Base-by-base conservation (phyloP, 805 yeast species). In the Candida silvicultrix region DNA sequence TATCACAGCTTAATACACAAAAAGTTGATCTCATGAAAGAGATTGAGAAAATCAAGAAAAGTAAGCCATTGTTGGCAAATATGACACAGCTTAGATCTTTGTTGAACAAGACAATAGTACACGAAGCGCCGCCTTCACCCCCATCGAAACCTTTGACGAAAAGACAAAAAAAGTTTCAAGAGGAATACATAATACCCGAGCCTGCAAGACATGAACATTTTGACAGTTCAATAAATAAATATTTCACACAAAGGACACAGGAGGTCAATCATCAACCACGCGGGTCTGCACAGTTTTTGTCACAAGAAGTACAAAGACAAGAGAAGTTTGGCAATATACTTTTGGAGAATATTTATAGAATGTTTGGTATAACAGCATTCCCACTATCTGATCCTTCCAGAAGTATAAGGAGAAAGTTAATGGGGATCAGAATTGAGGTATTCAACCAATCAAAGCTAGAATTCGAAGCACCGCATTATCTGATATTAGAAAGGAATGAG, bases 401-500 rank as follows among this genome's bases (percentile, higher is more conserved):
- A 10, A 40, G 45, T 31, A 31, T 54, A 2, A 42, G 46, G 10
- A 47, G 50, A 38, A 52, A 54, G 19, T 57, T 68, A 53, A 16
- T 68, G 0, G 73, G 73, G 2, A 55, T 70, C n/a, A 52, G 74
- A 37, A 56, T 70, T n/a, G 74, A 70, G 46, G 50, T 67, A 1
- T 68, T 62, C 45, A 62, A 68, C 42, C 63, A 61, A 19, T 14
- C 44, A 1, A 44, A 42, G 7, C 25, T 54, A 5, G 48, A 40
- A 22, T 68, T 65, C 49, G 70, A 67, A 22, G 53, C 53, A 16
- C 72, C 73, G 4, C 61, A 61, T 44, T 69, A 69, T 44, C 46
- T 69, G 6, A 50, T 69, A 15, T 51, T 69, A 20, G 66, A 66
- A 43, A 59, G 53, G 38, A 50, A 54, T 16, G 11, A 25, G 2